Conservation (phyloP, 148 eudicot species). For the Heliosperma pusillum region DNA sequence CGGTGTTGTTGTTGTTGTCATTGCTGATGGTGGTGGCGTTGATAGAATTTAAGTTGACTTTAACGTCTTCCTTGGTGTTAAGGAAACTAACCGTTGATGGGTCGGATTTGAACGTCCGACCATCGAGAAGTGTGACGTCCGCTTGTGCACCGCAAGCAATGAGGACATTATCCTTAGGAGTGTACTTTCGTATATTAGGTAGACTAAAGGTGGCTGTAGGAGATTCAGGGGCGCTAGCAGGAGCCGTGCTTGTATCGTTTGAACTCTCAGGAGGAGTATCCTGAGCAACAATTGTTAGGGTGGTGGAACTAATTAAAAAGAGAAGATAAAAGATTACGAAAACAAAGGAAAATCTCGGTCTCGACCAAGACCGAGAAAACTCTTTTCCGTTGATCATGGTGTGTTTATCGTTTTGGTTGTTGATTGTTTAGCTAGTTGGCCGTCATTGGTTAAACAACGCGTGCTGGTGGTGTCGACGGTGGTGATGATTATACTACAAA, state of each 20-base stretch:
- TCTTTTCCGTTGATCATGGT: constrained; percentile 16
- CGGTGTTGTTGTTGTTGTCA: neutral
- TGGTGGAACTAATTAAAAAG: constrained; percentile 4
- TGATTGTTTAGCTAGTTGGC: neutral
- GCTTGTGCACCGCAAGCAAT: constrained; percentile 54
- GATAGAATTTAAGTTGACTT: constrained; percentile 33
- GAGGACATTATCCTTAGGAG: constrained; percentile 45
- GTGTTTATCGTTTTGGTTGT: neutral
- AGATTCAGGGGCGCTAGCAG: constrained; percentile 9
- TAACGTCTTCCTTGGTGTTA: constrained; percentile 54
- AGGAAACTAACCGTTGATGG: constrained; percentile 48
- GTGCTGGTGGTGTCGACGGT: neutral
- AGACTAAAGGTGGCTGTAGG: constrained; percentile 2
- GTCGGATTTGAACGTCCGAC: constrained; percentile 65
- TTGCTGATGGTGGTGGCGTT: constrained; percentile 20
- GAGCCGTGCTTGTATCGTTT: neutral
- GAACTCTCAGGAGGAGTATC: too few species aligned
- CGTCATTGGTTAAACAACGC: neutral
- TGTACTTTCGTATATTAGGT: constrained; percentile 28
- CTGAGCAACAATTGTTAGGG: neutral
- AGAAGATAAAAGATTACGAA: constrained; percentile 17
- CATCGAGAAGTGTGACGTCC: constrained; percentile 40
- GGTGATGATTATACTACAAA: neutral
- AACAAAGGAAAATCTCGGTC: neutral
- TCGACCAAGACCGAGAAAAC: neutral